phyloP scores from a whole-genome alignment of 768 basidiomycete species.

The Trametes villosa region DNA sequence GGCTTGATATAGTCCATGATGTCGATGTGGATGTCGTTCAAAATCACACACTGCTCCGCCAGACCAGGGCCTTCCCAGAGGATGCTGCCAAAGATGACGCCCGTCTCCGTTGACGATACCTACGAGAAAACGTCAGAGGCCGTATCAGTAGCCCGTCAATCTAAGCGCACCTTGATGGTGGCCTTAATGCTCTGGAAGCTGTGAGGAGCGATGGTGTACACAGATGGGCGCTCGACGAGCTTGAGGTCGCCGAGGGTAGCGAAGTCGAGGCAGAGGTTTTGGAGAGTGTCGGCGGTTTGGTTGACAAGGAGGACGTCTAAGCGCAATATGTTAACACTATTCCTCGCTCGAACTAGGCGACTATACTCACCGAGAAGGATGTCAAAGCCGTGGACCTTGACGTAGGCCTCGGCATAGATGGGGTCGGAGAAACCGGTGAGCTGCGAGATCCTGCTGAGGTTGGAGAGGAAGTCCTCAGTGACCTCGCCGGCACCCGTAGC shows the following conservation, averaged over 20 bases:
- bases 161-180: conserved; percentile 77
- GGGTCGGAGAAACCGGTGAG: conserved; percentile 98
- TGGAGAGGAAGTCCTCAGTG: conserved; percentile 93
- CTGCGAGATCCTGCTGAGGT: conserved; percentile 90
- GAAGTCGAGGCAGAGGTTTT: conserved; percentile 96
- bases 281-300: conserved; percentile 90
- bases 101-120: conserved; percentile 97
- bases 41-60: conserved; percentile 87
- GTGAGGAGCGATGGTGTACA: conserved; percentile 93
- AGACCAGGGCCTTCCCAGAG: conserved; percentile 93
- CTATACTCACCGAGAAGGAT: conserved; percentile 82
- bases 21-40: conserved; percentile 97
- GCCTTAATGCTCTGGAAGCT: conserved; percentile 99
- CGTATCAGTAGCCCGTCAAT: background rate
- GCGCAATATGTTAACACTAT: too few relatives aligned
- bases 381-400: conserved; percentile 97
- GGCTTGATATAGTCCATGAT: conserved; percentile 99
- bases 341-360: too few relatives aligned
- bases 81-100: conserved; percentile 97
- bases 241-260: conserved; percentile 97
- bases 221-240: conserved; percentile 92
- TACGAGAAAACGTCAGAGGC: too few relatives aligned
- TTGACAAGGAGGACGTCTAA: conserved; percentile 98
- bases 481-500: conserved; percentile 87
- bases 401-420: conserved; percentile 96